Conservation (phyloP, 1,284 basidiomycete species). For the Sporisorium sorghi region DNA sequence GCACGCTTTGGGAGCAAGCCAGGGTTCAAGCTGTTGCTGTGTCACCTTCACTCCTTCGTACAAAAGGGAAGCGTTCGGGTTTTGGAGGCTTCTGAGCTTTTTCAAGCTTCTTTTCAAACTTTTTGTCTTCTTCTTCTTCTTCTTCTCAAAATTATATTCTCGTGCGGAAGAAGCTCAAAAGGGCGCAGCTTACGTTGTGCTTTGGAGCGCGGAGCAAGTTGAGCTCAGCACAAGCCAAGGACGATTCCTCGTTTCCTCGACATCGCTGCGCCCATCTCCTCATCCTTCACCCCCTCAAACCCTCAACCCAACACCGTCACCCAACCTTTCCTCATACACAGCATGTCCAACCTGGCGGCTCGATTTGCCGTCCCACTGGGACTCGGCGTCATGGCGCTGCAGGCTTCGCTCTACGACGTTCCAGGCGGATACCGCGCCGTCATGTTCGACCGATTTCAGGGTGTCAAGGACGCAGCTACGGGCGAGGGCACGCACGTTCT, state of each 20-base stretch:
- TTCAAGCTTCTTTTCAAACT: neutral
- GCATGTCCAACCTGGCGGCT: slow-evolving; percentile 50
- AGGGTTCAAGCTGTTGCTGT: neutral
- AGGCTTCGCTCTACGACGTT: slow-evolving; percentile 70
- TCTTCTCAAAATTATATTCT: slow-evolving; percentile 7
- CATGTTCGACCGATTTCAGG: slow-evolving; percentile 97
- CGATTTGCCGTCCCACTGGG: slow-evolving; percentile 67
- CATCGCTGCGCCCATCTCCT: neutral
- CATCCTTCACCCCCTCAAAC: no score
- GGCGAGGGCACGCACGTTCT: slow-evolving; percentile 94
- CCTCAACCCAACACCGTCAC: neutral
- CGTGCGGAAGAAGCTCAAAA: slow-evolving; percentile 18
- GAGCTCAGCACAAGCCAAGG: slow-evolving; percentile 52
- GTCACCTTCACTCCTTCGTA: neutral
- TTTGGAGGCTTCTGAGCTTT: slow-evolving; percentile 7
- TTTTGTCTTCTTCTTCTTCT: neutral
- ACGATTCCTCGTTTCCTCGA: neutral
- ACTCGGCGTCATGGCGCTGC: slow-evolving; percentile 67
- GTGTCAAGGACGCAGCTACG: slow-evolving; percentile 74
- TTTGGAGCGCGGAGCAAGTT: slow-evolving; percentile 12
- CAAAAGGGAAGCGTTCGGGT: neutral
- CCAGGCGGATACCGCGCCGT: slow-evolving; percentile 86
- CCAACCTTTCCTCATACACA: neutral
- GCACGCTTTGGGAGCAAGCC: neutral
- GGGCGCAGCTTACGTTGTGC: slow-evolving; percentile 38